Conservation (phyloP, 2,329 filamentous ascomycete species). For the Penicillium sp. region DNA sequence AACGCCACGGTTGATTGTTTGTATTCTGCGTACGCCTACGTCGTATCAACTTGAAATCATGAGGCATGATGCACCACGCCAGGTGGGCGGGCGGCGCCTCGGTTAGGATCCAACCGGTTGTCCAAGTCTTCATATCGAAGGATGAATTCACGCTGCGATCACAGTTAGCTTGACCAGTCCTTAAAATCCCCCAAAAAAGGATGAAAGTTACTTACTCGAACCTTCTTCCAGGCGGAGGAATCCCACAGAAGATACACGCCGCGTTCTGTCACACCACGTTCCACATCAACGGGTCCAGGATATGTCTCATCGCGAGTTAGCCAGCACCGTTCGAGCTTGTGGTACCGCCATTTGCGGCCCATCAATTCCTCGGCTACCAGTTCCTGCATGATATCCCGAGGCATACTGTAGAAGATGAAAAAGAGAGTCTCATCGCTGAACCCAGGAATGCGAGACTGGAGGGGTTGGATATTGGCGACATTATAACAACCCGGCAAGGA, state of each 20-base stretch:
- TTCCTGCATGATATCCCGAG: slow-evolving; percentile 64
- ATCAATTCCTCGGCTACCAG: slow-evolving; percentile 62
- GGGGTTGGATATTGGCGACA: slow-evolving; percentile 63
- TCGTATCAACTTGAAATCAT: slow-evolving; percentile 24
- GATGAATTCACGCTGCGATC: slow-evolving; percentile 46
- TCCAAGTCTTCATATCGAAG: slow-evolving; percentile 51
- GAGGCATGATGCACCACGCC: slow-evolving; percentile 39
- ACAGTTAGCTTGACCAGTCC: slow-evolving; percentile 12
- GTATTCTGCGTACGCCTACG: slow-evolving; percentile 14
- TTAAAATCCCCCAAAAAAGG: not conserved
- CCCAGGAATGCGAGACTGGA: slow-evolving; percentile 57
- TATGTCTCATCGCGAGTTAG: slow-evolving; percentile 50
- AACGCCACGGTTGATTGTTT: slow-evolving; percentile 35
- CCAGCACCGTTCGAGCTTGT: slow-evolving; percentile 53
- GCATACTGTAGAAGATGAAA: slow-evolving; percentile 68
- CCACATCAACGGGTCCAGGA: slow-evolving; percentile 48
- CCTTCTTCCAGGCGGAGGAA: slow-evolving; percentile 50
- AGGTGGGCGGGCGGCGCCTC: slow-evolving; percentile 35
- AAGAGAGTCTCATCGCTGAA: slow-evolving; percentile 66
- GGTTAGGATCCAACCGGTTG: slow-evolving; percentile 44
- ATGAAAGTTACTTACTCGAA: slow-evolving; percentile 39
- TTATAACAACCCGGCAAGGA: slow-evolving; percentile 62
- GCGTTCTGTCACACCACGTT: slow-evolving; percentile 48
- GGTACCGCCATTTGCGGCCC: slow-evolving; percentile 53
- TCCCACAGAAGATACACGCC: slow-evolving; percentile 54